Base-by-base conservation (phyloP, 192 early-diverging fungal species). In the Podila epicladia region DNA sequence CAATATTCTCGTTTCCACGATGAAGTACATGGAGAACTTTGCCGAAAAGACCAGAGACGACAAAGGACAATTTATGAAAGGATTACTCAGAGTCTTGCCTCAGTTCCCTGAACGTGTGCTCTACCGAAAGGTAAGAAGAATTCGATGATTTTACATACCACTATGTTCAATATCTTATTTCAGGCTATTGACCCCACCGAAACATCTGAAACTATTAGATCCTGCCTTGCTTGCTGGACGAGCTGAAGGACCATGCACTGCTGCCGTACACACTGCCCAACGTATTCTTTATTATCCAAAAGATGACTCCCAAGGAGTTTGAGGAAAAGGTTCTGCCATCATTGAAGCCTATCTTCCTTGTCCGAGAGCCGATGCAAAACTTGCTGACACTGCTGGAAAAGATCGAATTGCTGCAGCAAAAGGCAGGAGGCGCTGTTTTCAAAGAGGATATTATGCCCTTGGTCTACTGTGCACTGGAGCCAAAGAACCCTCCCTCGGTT, bases 51-150 rank as follows among this genome's bases (percentile, higher is more conserved):
- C 93, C 0, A 75, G 84, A 55, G 93, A 94, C 35, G 90, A 94
- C 58, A 95, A 97, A 67, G 82, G 88, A 9, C 89, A 90, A 31
- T 97, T 97, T 61, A 87, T 97, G 88, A 91, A 92, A 71, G 93
- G 91, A 0, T 83, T 97, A 50, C 82, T 87, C 9, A 84, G 89
- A 12, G 88, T 95, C 32, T 76, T 97, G 37, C 85, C 89, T 5
- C 88, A 91, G 80, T 96, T 94, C 62, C 90, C 95, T 1, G 86
- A 89, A 9, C 83, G 93, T 9, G 88, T 94, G 11, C 67, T 91
- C 26, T 73, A 86, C n/a, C 83, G 93, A 69, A 95, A 91, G 84
- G 91, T 92, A 85, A 62, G 58, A 22, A 33, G 15, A 35, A 29
- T 51, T 5, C 41, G 12, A 64, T 41, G 24, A 9, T 33, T 45